Base-by-base conservation (phyloP, 306 rosid genomes). In the Biancaea sappan region DNA sequence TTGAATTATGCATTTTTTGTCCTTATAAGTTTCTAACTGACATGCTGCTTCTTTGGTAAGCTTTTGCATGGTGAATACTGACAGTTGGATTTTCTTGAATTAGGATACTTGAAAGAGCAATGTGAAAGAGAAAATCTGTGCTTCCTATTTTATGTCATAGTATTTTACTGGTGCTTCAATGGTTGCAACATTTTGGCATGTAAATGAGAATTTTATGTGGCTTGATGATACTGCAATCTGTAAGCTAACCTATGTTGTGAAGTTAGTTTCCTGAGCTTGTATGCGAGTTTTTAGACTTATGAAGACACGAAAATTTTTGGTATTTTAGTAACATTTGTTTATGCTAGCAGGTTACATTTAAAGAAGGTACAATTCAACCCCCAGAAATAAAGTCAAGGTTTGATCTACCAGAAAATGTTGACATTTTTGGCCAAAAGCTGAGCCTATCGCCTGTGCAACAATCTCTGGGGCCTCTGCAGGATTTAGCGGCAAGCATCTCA, bases 341-440 rank as follows among this genome's bases (percentile, higher is more conserved):
- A 59, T 80, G 53, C 77, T 50, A 72, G 22, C 84, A 94, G 99
- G 99, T 94, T 71, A 69, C 83, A 73, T 92, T 94, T 79, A 94
- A 90, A 81, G 99, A 94, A 87, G 95, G 97, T 40, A 79, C 88
- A 54, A 15, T 94, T 29, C 86, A 83, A 47, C 96, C 99, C 78
- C 97, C 97, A 2, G 90, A 90, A 82, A 90, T 94, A 56, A 90
- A 92, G 77, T 83, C 97, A 34, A 88, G 81, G 8, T 19, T 90
- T 61, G 96, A 87, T 29, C 90, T 94, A 41, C 96, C 96, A 0
- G 96, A 85, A 75, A 86, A 77, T 69, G 57, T 92, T 0, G 88
- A 87, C 69, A 25, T 94, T 15, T 92, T 92, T 58, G 99, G 99
- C 74, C 99, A 81, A 84, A 87, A 46, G 71, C 64, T 94, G 71